Conservation (phyloP, 108 stramenopile species). For the Cyclotella cryptica region DNA sequence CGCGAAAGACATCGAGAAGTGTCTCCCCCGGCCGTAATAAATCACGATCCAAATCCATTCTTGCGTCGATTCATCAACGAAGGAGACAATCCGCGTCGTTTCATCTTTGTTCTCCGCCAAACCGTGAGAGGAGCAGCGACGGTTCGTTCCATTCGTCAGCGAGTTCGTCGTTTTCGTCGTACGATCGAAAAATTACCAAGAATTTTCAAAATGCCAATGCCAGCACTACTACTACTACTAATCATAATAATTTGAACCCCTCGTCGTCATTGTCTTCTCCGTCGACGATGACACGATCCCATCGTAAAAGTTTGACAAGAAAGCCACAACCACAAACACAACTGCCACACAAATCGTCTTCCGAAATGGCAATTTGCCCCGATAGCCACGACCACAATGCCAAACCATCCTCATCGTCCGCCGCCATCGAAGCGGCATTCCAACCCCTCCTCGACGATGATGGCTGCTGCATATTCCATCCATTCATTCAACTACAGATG, state of each 20-base stretch:
- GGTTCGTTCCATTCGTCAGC: background rate
- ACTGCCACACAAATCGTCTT: background rate
- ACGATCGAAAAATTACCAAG: constrained; percentile 9
- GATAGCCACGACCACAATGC: background rate
- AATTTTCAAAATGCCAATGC: background rate
- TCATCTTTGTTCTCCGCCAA: background rate
- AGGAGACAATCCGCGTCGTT: background rate
- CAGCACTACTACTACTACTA: too few species aligned
- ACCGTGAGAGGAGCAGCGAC: background rate
- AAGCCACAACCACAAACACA: background rate
- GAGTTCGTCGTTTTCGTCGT: background rate
- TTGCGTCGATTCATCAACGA: background rate
- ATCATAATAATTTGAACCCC: background rate
- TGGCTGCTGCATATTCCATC: constrained; percentile 14
- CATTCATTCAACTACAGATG: constrained; percentile 15
- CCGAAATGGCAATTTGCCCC: constrained; percentile 4
- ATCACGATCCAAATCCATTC: background rate
- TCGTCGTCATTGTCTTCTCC: too few species aligned
- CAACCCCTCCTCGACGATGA: background rate
- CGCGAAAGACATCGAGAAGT: background rate
- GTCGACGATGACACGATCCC: too few species aligned
- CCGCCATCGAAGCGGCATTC: background rate
- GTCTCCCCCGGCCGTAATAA: background rate
- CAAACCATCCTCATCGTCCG: background rate
- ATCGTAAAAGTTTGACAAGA: background rate